Evolutionary conservation across 2,329 filamentous ascomycete species (phyloP).

Genomic region (Hypoxylon sp.): DNA sequence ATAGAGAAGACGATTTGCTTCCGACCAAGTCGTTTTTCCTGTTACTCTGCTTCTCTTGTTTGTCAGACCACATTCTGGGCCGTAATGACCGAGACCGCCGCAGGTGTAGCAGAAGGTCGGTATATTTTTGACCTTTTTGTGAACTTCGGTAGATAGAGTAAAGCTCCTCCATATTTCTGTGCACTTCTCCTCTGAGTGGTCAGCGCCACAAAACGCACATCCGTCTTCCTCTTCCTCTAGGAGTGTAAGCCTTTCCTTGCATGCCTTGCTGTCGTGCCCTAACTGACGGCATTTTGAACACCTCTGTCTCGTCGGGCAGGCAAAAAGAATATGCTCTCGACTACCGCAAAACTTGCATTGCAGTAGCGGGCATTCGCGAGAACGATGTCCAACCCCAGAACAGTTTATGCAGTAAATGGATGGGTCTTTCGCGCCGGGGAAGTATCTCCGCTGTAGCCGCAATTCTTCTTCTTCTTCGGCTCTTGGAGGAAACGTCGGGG

Average conservation of each 20-base stretch:
- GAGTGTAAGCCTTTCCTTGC: conserved; percentile 69
- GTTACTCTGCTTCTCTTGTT: conserved; percentile 40
- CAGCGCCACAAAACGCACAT: conserved; percentile 73
- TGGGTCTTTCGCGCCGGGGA: conserved; percentile 63
- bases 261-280: conserved; percentile 69
- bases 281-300: conserved; percentile 74
- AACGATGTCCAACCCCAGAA: conserved; percentile 63
- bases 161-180: conserved; percentile 73
- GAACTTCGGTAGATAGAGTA: conserved; percentile 56
- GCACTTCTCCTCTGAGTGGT: conserved; percentile 74
- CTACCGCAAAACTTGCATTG: conserved; percentile 66
- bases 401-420: conserved; percentile 67
- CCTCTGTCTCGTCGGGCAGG: conserved; percentile 66
- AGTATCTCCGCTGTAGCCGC: conserved; percentile 64
- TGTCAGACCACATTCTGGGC: conserved; percentile 66
- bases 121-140: conserved; percentile 65
- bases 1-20: conserved; percentile 64
- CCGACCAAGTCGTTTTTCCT: conserved; percentile 67
- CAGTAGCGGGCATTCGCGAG: conserved; percentile 61
- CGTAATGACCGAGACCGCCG: conserved; percentile 69
- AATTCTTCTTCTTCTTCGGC: conserved; percentile 51
- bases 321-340: conserved; percentile 63
- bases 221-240: conserved; percentile 68
- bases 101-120: conserved; percentile 70
- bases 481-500: no score